These are phyloP conservation scores for Ophiosphaerella korrae DNA, from an alignment of 2,329 filamentous ascomycete species.

Conservation along the genomic window DNA sequence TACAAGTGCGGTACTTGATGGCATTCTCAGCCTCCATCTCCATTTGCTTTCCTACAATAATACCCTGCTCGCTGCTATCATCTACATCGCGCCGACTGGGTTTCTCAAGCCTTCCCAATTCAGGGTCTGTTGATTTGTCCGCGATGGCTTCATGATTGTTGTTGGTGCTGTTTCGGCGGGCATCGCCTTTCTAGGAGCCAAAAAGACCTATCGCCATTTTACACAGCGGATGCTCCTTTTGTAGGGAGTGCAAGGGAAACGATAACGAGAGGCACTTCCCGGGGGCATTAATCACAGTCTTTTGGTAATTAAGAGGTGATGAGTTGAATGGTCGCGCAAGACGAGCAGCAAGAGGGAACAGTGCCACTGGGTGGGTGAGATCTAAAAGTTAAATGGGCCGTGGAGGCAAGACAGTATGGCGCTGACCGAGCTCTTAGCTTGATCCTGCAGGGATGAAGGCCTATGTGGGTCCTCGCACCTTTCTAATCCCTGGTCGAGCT, in stretches of 20 bases:
- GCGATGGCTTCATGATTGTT: constrained; percentile 21
- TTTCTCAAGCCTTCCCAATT: constrained; percentile 51
- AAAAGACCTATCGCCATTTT: constrained; percentile 57
- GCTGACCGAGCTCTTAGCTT: constrained; percentile 12
- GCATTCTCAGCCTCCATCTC: constrained; percentile 75
- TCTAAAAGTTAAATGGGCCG: constrained; percentile 10
- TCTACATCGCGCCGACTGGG: constrained; percentile 36
- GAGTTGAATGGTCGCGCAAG: no score
- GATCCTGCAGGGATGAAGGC: constrained; percentile 23
- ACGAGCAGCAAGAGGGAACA: no score
- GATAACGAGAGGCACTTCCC: constrained; percentile 36
- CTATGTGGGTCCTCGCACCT: constrained; percentile 1
- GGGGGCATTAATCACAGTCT: constrained; percentile 47
- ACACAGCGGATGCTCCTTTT: constrained; percentile 53
- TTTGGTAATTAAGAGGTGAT: background rate
- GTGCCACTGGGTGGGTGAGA: background rate
- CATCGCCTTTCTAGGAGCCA: constrained; percentile 20
- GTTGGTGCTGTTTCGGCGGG: constrained; percentile 18
- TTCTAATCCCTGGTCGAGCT: constrained; percentile 1
- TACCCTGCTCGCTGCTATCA: constrained; percentile 45
- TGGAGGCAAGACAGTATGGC: constrained; percentile 7
- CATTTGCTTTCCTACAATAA: constrained; percentile 69
- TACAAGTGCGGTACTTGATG: constrained; percentile 92
- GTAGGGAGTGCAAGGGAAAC: constrained; percentile 48
- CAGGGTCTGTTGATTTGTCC: constrained; percentile 35